Evolutionary conservation across 2,329 filamentous ascomycete species (phyloP).

Genomic region (Hypoxylon sp.): DNA sequence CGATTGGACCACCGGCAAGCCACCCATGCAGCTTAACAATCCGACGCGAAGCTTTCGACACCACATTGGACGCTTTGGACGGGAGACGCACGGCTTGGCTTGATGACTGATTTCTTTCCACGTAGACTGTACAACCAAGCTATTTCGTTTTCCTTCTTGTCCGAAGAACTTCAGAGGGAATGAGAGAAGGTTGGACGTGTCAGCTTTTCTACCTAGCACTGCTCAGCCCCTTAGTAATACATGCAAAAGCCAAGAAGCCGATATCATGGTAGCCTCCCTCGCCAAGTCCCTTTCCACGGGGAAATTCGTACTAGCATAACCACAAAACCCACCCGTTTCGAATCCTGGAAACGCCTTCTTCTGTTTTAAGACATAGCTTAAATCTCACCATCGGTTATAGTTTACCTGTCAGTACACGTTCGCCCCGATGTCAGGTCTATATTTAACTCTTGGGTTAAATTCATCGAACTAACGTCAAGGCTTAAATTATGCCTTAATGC

Average conservation of each 20-base stretch:
- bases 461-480: constrained; percentile 9
- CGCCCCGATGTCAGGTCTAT: constrained; percentile 33
- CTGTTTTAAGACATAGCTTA: constrained; percentile 25
- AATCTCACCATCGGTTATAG: constrained; percentile 5
- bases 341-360: constrained; percentile 20
- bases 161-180: constrained; percentile 5
- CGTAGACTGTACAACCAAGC: constrained; percentile 39
- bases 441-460: constrained; percentile 24
- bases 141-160: constrained; percentile 10
- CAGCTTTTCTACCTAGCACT: constrained; percentile 13
- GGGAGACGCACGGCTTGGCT: constrained; percentile 31
- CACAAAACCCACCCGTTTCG: constrained; percentile 34
- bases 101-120: constrained; percentile 38
- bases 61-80: constrained; percentile 31
- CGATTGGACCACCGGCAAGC: constrained; percentile 37
- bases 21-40: constrained; percentile 37
- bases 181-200: constrained; percentile 18
- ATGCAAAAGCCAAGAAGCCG: constrained; percentile 10
- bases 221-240: constrained; percentile 26
- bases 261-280: constrained; percentile 18
- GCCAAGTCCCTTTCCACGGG: constrained; percentile 24
- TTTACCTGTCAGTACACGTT: not conserved
- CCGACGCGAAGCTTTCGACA: constrained; percentile 26
- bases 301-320: constrained; percentile 21
- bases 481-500: constrained; percentile 1